Conservation (phyloP, 2,329 filamentous ascomycete species). For the Alternaria atra region DNA sequence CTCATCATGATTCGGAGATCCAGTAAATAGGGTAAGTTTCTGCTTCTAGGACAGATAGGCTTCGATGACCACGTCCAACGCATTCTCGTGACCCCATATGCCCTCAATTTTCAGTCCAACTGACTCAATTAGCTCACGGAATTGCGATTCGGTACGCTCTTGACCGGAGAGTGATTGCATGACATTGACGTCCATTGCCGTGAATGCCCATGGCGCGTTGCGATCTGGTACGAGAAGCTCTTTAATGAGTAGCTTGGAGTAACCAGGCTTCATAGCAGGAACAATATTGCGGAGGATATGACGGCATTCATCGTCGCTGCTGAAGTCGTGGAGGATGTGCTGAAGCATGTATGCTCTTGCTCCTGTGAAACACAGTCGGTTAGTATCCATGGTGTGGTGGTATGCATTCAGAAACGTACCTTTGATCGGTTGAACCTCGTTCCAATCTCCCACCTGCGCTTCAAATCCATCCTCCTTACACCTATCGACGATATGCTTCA, state of each 20-base stretch:
- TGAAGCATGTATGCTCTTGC: neutral
- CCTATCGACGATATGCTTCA: constrained; percentile 20
- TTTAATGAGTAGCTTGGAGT: neutral
- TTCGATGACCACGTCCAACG: neutral
- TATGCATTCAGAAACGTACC: neutral
- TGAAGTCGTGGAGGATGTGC: neutral
- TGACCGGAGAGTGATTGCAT: neutral
- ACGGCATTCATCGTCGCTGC: neutral
- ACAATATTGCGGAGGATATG: neutral
- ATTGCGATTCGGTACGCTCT: neutral
- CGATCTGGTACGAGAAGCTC: neutral
- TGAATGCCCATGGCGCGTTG: neutral
- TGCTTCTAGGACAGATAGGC: neutral
- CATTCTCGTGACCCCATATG: neutral
- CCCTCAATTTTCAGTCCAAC: neutral
- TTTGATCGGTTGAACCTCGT: neutral
- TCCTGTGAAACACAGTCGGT: accelerated
- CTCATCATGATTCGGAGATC: neutral
- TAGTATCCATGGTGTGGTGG: neutral
- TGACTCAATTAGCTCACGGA: neutral
- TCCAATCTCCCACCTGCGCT: neutral
- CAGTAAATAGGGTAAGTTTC: neutral
- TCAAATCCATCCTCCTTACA: constrained; percentile 12
- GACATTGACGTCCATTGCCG: neutral
- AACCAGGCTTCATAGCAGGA: neutral